Conservation (phyloP, 73 alveolate species). For the Paramecium sonneborni region DNA sequence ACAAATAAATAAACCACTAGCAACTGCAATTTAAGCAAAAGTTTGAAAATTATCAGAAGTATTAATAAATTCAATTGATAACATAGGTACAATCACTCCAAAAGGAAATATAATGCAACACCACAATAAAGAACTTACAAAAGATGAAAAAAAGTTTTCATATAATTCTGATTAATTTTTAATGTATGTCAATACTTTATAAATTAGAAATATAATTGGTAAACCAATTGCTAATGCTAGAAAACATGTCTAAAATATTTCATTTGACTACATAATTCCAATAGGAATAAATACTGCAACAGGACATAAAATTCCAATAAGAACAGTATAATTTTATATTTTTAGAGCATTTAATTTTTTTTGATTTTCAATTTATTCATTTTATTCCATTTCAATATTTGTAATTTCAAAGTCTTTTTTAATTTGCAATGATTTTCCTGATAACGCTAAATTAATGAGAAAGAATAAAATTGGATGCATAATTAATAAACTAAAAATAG, state of each 20-base stretch:
- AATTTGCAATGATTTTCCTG: neutral
- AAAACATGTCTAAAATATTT: neutral
- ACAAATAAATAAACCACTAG: constrained; percentile 8
- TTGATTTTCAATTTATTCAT: neutral
- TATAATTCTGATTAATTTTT: constrained; percentile 2
- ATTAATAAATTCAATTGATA: neutral
- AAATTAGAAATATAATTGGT: neutral
- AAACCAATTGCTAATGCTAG: neutral
- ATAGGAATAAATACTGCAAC: neutral
- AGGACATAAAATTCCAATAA: neutral
- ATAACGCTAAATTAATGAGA: neutral
- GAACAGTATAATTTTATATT: neutral
- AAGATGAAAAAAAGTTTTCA: neutral
- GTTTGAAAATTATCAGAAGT: neutral
- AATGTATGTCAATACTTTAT: neutral
- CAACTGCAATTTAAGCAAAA: constrained; percentile 41
- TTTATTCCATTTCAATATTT: neutral
- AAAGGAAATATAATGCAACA: constrained; percentile 45
- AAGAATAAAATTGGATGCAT: constrained; percentile 39
- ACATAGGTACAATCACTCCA: constrained; percentile 28
- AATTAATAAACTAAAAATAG: neutral
- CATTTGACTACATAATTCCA: neutral
- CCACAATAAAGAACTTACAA: constrained; percentile 26
- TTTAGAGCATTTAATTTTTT: neutral
- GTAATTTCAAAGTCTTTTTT: neutral